These are phyloP conservation scores for Murraya koenigii DNA, from an alignment of 345 rosid genomes.

Conservation along the genomic window DNA sequence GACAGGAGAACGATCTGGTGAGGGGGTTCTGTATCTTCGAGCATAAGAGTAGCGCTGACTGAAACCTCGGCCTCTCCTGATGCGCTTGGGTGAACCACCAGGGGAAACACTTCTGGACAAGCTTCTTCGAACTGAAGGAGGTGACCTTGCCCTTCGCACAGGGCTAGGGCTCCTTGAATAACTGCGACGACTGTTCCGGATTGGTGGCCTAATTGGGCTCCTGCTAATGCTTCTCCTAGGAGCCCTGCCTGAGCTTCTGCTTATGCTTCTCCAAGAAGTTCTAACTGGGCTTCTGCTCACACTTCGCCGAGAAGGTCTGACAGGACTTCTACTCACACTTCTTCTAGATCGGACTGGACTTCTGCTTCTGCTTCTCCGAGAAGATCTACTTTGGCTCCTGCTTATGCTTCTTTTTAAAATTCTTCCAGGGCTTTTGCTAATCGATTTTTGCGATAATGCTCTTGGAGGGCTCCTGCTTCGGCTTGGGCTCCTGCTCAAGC, in stretches of 20 bases:
- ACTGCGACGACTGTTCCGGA: slow-evolving; percentile 52
- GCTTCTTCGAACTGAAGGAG: slow-evolving; percentile 62
- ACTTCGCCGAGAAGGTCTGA: slow-evolving; percentile 15
- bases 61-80: slow-evolving; percentile 93
- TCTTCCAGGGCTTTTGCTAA: slow-evolving; percentile 47
- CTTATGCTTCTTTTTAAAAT: slow-evolving; percentile 39
- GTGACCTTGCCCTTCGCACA: slow-evolving; percentile 56
- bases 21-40: slow-evolving; percentile 79
- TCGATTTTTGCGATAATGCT: slow-evolving; percentile 21
- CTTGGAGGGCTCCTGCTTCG: slow-evolving; percentile 48
- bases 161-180: slow-evolving; percentile 58
- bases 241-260: slow-evolving; percentile 62
- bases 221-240: slow-evolving; percentile 57
- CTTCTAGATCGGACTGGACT: slow-evolving; percentile 26
- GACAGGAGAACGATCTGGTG: slow-evolving; percentile 85
- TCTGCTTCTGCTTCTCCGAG: slow-evolving; percentile 14
- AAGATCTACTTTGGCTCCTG: slow-evolving; percentile 26
- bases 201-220: slow-evolving; percentile 56
- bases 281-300: slow-evolving; percentile 25
- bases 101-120: slow-evolving; percentile 83
- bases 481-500: slow-evolving; percentile 51
- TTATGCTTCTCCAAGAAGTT: slow-evolving; percentile 41
- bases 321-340: slow-evolving; percentile 30
- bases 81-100: slow-evolving; percentile 71
- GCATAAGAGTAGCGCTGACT: slow-evolving; percentile 88